Conservation (phyloP, 768 basidiomycete species). For the Tricholoma hemisulphureum region DNA sequence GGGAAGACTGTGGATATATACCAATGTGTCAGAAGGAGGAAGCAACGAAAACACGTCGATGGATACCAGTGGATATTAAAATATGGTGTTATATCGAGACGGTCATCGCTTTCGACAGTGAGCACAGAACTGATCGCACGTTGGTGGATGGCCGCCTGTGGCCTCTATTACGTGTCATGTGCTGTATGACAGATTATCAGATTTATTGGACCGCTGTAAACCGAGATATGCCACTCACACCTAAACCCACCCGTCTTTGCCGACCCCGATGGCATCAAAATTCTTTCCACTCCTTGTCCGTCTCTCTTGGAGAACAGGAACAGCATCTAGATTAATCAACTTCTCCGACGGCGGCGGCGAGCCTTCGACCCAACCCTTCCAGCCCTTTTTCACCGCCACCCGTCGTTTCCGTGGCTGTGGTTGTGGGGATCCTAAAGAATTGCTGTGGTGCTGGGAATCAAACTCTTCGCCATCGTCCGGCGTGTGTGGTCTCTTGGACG, state of each 20-base stretch:
- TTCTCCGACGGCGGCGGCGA: constrained; percentile 78
- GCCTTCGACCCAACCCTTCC: constrained; percentile 91
- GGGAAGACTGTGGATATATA: constrained; percentile 5
- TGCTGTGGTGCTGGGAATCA: constrained; percentile 15
- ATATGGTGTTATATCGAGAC: constrained; percentile 5
- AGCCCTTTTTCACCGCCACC: constrained; percentile 71
- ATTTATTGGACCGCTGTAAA: constrained; percentile 51
- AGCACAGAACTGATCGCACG: constrained; percentile 9
- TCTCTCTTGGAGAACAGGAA: constrained; percentile 67
- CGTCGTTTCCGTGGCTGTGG: constrained; percentile 55
- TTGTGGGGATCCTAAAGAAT: constrained; percentile 24
- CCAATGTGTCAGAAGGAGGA: constrained; percentile 1
- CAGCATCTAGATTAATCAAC: constrained; percentile 77
- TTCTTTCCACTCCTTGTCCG: constrained; percentile 82
- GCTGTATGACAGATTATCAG: constrained; percentile 34
- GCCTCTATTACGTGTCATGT: constrained; percentile 15
- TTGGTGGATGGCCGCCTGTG: constrained; percentile 20
- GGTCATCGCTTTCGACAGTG: constrained; percentile 10
- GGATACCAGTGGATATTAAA: constrained; percentile 1
- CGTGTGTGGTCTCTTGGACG: constrained; percentile 77
- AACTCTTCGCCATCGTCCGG: constrained; percentile 60
- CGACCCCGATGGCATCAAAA: constrained; percentile 79
- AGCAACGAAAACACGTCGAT: constrained; percentile 13
- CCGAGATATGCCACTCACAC: constrained; percentile 38
- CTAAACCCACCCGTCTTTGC: constrained; percentile 76